Conservation (phyloP, 192 early-diverging fungal species). For the Linnemannia elongata region DNA sequence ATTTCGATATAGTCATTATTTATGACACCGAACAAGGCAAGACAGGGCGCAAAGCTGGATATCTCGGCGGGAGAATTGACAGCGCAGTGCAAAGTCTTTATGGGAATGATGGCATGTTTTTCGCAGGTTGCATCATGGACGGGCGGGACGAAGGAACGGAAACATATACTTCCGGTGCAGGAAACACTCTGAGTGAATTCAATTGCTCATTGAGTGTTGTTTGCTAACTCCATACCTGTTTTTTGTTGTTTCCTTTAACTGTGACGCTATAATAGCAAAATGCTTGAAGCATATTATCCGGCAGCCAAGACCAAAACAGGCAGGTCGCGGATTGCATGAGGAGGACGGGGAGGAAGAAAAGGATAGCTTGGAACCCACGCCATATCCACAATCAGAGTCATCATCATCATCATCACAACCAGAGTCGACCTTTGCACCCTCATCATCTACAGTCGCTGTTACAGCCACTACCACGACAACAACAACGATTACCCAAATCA, state of each 20-base stretch:
- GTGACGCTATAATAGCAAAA: constrained; percentile 34
- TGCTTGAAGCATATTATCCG: constrained; percentile 58
- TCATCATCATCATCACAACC: neutral
- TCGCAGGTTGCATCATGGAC: neutral
- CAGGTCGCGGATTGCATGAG: neutral
- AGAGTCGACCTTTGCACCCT: neutral
- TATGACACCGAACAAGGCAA: neutral
- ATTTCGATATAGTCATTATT: neutral
- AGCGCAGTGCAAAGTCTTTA: neutral
- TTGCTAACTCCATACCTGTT: neutral
- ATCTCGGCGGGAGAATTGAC: neutral
- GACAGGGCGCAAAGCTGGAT: neutral
- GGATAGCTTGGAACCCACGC: neutral
- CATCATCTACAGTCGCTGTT: neutral
- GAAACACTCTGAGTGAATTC: neutral
- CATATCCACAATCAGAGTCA: neutral
- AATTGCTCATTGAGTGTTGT: too few relatives aligned
- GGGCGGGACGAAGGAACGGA: neutral
- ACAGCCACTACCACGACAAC: neutral
- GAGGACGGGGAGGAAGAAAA: constrained; percentile 7
- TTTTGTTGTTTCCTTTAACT: neutral
- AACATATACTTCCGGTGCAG: neutral
- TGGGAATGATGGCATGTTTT: neutral
- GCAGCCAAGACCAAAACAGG: constrained; percentile 50
- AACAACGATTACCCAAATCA: neutral